Evolutionary conservation across 75 land plant genomes (phyloP), one percentile per base, ranked within the genome.

Genomic region (Cunninghamia lanceolata): DNA sequence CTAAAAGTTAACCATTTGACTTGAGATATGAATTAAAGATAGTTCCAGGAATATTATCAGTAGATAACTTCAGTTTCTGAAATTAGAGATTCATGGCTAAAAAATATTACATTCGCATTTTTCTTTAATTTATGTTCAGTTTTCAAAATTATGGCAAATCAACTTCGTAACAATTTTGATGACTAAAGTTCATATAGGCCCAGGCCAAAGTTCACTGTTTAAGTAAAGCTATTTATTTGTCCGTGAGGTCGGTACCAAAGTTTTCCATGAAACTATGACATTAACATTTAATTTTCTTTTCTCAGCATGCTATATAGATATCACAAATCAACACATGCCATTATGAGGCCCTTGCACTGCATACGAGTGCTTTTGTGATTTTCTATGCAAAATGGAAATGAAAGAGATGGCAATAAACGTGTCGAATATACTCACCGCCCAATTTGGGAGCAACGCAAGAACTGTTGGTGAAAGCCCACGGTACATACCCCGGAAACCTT

Each of bases 391-490:
- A 32, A 50, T 4, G 39, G 34, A 66, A 68, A 83, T 21, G 32
- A 42, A 68, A 10, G 63, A 3, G 40, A 82, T 42, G 76, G 6
- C n/a, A 43, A 39, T 35, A 54, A 82, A 77, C 85, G 70, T 36
- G 42, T 74, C 85, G 63, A 84, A 40, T 84, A 82, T 74, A 94
- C 95, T 92, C 59, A 97, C 99, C 47, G 98, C 98, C 99, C 98
- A 96, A 81, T 96, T 97, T 82, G 98, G 96, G 47, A 96, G 98
- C 85, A 97, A 89, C 83, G 99, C 99, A 74, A 97, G 85, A 47
- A 97, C 91, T 15, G 98, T 97, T 46, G 99, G 99, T 73, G 98
- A 90, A 36, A 97, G 93, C 35, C 99, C 99, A 83, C 99, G 96
- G 75, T 97, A 97, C 88, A 97, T 88, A 54, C 99, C 98, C 56